Conservation (phyloP, 768 basidiomycete species). For the Tulasnella sp. region DNA sequence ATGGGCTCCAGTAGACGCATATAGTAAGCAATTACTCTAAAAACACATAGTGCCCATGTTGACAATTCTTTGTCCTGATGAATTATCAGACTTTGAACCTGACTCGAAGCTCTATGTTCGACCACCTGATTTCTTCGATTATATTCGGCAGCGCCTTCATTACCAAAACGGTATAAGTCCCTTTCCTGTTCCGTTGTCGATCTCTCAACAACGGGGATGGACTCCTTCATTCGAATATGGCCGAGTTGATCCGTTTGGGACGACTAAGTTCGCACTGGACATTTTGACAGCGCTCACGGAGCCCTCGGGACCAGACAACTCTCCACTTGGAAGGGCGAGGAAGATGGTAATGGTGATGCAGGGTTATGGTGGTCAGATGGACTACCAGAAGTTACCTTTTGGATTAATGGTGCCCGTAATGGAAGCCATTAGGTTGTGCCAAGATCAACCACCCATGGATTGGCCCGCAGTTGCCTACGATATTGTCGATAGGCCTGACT, state of each 20-base stretch:
- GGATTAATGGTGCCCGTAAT: conserved; percentile 65
- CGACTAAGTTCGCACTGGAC: conserved; percentile 9
- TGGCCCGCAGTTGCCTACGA: conserved; percentile 62
- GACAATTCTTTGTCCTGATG: not conserved
- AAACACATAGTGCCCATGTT: too few relatives aligned
- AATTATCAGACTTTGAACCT: conserved; percentile 23
- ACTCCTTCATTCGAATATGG: conserved; percentile 18
- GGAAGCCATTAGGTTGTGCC: conserved; percentile 77
- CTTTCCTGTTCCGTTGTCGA: conserved; percentile 1
- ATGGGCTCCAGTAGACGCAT: conserved; percentile 44
- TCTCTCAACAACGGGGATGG: conserved; percentile 13
- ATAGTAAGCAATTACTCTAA: conserved; percentile 23
- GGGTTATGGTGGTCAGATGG: conserved; percentile 32
- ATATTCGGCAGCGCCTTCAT: conserved; percentile 1
- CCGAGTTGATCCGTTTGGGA: not conserved
- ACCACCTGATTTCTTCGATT: conserved; percentile 55
- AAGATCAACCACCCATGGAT: conserved; percentile 56
- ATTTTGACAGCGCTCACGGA: conserved; percentile 16
- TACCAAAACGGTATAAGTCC: conserved; percentile 6
- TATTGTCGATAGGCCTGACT: conserved; percentile 59
- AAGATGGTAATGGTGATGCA: conserved; percentile 48
- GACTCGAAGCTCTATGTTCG: conserved; percentile 57
- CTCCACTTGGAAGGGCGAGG: conserved; percentile 40
- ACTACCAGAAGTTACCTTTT: conserved; percentile 45
- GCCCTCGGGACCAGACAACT: conserved; percentile 16